A percentile compares a stretch with the other conserved stretches of the same genome.
phyloP scores from a whole-genome alignment of 1,139 yeast genomes.

The Saccharomyces hybrid region DNA sequence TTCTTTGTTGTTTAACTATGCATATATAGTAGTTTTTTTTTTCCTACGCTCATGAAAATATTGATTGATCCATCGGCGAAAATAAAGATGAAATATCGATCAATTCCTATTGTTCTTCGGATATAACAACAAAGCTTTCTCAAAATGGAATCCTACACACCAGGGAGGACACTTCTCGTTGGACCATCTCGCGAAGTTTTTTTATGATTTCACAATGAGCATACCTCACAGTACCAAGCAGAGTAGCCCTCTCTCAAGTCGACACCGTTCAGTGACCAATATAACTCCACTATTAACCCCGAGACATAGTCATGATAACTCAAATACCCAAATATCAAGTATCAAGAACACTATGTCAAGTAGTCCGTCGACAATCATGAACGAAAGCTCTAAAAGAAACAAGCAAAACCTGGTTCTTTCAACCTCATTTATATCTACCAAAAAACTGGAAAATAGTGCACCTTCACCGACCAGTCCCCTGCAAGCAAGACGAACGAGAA shows the following conservation, averaged over 20 bases:
- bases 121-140: not conserved
- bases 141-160: not conserved
- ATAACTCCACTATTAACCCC: not conserved
- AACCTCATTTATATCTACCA: constrained; percentile 30
- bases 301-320: not conserved
- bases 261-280: not conserved
- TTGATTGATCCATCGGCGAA: constrained; percentile 1
- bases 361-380: not conserved
- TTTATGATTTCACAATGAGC: not conserved
- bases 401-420: constrained; percentile 28
- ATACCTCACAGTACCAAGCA: not conserved
- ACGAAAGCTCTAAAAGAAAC: constrained; percentile 11
- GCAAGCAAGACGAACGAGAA: constrained; percentile 20
- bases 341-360: constrained; percentile 1
- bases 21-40: not conserved
- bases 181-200: not conserved
- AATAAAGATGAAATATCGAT: not conserved
- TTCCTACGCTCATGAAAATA: not conserved
- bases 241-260: not conserved
- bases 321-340: constrained; percentile 3
- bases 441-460: constrained; percentile 20
- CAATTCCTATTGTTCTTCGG: not conserved
- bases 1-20: not conserved
- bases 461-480: constrained; percentile 27
- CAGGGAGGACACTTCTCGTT: not conserved